Conservation (phyloP, 805 yeast species). For the Kurtzmaniella cleridarum region DNA sequence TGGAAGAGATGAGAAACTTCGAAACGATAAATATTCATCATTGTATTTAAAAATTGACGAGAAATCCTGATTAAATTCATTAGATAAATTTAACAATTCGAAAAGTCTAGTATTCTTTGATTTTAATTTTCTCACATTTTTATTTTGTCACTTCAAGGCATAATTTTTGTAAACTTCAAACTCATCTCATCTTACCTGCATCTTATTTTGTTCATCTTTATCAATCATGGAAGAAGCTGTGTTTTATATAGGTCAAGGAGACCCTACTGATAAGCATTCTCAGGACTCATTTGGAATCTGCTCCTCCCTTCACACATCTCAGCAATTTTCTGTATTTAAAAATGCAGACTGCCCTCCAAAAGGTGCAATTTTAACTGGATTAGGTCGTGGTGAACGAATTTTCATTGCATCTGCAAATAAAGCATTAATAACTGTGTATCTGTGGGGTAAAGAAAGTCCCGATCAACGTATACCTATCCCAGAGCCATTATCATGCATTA, state of each 20-base stretch:
- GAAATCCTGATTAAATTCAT: too few species aligned
- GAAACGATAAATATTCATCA: too few species aligned
- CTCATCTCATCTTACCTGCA: constrained; percentile 6
- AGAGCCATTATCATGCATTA: constrained; percentile 61
- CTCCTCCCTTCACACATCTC: constrained; percentile 43
- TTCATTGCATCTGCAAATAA: constrained; percentile 64
- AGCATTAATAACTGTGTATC: constrained; percentile 70
- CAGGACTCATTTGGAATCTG: constrained; percentile 37
- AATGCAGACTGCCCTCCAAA: constrained; percentile 43
- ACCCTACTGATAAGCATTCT: constrained; percentile 39
- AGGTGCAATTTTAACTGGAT: constrained; percentile 44
- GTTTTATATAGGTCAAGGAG: constrained; percentile 42
- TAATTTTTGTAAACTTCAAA: constrained; percentile 1
- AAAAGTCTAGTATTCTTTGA: too few species aligned
- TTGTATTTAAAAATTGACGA: too few species aligned
- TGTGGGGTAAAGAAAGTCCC: constrained; percentile 63
- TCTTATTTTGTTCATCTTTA: neutral
- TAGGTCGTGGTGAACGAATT: constrained; percentile 45
- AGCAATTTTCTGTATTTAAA: constrained; percentile 46
- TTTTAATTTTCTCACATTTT: too few species aligned
- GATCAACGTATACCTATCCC: constrained; percentile 84
- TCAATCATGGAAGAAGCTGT: constrained; percentile 45
- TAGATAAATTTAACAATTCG: too few species aligned
- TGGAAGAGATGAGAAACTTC: too few species aligned
- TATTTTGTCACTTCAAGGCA: too few species aligned